Evolutionary conservation across 345 rosid species (phyloP), one percentile per base, ranked within the genome.

Genomic region (Sonneratia alba): DNA sequence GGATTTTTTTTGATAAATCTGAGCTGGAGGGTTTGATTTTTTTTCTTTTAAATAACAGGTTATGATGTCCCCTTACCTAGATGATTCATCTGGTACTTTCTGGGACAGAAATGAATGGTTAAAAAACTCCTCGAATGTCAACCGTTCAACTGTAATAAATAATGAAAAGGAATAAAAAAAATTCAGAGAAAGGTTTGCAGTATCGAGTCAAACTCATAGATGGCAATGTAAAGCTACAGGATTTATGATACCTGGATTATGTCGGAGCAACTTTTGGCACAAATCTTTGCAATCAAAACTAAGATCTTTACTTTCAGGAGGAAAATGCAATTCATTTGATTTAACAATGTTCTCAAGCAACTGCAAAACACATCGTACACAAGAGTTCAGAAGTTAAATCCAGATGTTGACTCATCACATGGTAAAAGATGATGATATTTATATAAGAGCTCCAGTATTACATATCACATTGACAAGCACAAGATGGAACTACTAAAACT

Each of bases 91-190:
- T 22, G 79, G 75, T 65, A 79, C 87, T 71, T 77, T 76, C 36
- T 73, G 82, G 56, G 81, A 85, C 78, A 95, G 85, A 74, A 89
- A 95, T 62, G 96, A 87, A 74, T 95, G 98, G 74, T 92, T 89
- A 77, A 95, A 95, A 77, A 92, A 92, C 85, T 95, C 99, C 74
- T 95, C 92, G 82, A 90, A 95, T 71, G 99, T 95, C 71, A 92
- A 78, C 19, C 99, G 85, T 74, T 92, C 98, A 88, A 95, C 99
- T 95, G 89, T 18, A 83, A 67, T 75, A 49, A 75, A 73, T 72
- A 68, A 74, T 65, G 34, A 55, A 59, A 59, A 53, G 3, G 36
- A 22, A 68, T 21, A n/a, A 45, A 22, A n/a, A 13, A 27, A 9
- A 3, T 32, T 27, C 18, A 62, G 38, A 62, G 37, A 27, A 11